Base-by-base conservation (phyloP, 768 basidiomycete genomes). In the Amanita rubescens region DNA sequence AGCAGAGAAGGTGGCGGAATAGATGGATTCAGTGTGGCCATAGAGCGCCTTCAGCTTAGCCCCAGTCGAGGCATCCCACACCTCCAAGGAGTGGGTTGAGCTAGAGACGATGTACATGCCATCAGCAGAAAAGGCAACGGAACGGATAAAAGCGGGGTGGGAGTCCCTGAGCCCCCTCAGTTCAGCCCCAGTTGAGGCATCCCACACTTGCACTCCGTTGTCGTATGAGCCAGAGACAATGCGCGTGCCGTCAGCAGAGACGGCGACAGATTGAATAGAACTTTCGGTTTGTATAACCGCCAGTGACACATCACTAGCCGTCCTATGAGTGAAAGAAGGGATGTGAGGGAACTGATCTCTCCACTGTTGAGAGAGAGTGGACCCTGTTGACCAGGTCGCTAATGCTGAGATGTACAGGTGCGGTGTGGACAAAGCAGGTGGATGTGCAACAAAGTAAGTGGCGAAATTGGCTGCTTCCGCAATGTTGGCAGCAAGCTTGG, bases 361-460 rank as follows among this genome's bases (percentile, higher is more conserved):
- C 39, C 39, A 41, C 9, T n/a, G n/a, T 51, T n/a, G 17, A 33
- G 22, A 38, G 45, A 42, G 20, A 20, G 17, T 41, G 39, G 39
- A 19, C 17, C 53, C 38, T 41, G 47, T 45, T 24, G 57, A 52
- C 57, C 58, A 64, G 8, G 63, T 64, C 47, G 60, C 59, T 11
- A 62, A 53, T 32, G 60, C 48, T 20, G 63, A 64, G 49, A 61
- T 57, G 50, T 64, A 64, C n/a, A 64, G 56, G 38, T 64, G 63
- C 19, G 58, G 61, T 12, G 61, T 64, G 9, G 63, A 64, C 39
- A 46, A 38, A 6, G 49, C 34, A 1, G 59, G 55, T 3, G 39
- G 25, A 38, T 57, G 58, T 10, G 48, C 57, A 46, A 54, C 8
- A 8, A 30, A 30, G 27, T 30, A 30, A 30, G 27, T 30, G 8